Percentiles rank a stretch among this genome's conserved stretches.
These are phyloP conservation scores for Cercis canadensis DNA, from an alignment of 306 rosid species.

Conservation along the genomic window DNA sequence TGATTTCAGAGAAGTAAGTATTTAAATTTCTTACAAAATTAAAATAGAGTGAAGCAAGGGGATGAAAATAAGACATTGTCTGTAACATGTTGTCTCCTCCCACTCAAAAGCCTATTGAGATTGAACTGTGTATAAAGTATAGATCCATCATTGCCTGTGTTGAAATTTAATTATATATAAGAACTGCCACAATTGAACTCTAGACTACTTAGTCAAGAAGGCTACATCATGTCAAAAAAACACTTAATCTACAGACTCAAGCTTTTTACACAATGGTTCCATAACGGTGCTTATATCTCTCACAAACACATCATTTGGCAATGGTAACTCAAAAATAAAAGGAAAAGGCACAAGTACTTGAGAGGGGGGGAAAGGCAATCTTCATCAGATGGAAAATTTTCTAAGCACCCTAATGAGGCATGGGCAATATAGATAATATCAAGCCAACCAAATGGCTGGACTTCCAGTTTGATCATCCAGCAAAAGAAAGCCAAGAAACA, in stretches of 20 bases:
- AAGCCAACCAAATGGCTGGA: slow-evolving; percentile 30
- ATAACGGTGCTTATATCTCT: background rate
- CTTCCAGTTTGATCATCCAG: slow-evolving; percentile 27
- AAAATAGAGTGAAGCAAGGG: too few species aligned
- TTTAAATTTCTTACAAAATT: too few species aligned
- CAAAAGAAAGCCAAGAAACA: slow-evolving; percentile 6
- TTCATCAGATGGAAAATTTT: slow-evolving; percentile 19
- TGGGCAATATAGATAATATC: slow-evolving; percentile 16
- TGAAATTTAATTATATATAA: too few species aligned
- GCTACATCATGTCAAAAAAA: background rate
- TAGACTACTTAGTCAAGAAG: background rate
- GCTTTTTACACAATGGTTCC: background rate
- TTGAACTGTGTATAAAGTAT: background rate
- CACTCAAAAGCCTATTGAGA: background rate
- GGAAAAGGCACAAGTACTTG: background rate
- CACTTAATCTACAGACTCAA: background rate
- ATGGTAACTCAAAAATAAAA: background rate
- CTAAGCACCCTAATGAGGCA: slow-evolving; percentile 11
- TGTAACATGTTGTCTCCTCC: background rate
- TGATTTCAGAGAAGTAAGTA: background rate
- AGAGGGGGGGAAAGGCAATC: slow-evolving; percentile 11
- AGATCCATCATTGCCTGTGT: too few species aligned
- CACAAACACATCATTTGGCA: background rate
- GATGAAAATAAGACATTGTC: too few species aligned
- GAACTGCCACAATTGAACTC: background rate